Base-by-base conservation (phyloP, 768 basidiomycete species). In the Coprinopsis cinerea region DNA sequence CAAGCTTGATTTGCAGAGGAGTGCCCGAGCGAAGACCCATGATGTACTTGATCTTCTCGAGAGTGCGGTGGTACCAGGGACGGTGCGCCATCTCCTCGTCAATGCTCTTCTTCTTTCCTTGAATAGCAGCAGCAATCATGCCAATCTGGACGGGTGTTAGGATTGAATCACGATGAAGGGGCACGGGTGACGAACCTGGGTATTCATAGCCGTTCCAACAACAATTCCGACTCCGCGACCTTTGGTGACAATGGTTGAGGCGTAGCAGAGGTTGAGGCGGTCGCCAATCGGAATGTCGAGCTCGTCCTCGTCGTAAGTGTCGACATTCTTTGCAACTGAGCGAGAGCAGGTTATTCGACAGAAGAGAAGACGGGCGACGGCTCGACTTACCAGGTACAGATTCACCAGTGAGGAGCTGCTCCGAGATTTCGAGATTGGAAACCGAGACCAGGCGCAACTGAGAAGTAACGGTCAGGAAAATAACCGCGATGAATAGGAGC, bases 351-450 rank as follows among this genome's bases (percentile, higher is more conserved):
- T 17, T 34, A 36, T 11, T 1, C 4, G 27, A 43, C 10, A 28
- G 4, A 9, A 13, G 20, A 34, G 6, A 2, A 36, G 30, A 15
- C 30, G 30, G 15, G 30, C 30, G 9, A 7, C 9, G 55, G 30
- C 30, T 7, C 30, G 30, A 35, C 37, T 7, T 44, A 67, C 67
- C 76, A 34, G 77, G 77, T 26, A 77, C 55, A 15, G 73, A 73
- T 59, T 78, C 77, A 47, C 76, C 77, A 0, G 77, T 81, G 37
- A 81, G 62, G 13, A 78, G 64, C 22, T 75, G 74, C 54, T 81
- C 77, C 34, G 75, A 75, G 24, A 69, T 63, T 57, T 77, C 76
- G 27, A 77, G 63, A 54, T 76, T 74, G 10, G 73, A 72, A 10
- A 69, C 69, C 14, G 67, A 61, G 27, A 76, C 57, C 2, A 78